Evolutionary conservation across 2,329 filamentous ascomycete genomes (phyloP).

Genomic region (Myriosclerotinia curreyana): DNA sequence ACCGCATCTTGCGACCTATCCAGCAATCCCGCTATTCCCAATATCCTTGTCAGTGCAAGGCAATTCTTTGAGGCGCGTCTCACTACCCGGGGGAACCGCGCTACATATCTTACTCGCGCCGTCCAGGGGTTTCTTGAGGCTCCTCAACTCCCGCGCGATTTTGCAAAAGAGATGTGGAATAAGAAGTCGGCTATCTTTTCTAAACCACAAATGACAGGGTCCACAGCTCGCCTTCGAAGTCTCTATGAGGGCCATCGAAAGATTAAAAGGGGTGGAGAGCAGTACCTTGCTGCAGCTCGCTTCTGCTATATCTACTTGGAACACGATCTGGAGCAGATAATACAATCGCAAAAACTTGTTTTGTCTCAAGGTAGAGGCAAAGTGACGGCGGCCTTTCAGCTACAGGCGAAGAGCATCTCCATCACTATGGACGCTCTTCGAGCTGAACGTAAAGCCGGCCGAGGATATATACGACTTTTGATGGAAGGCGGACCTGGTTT

Average conservation of each 20-base stretch:
- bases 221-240: background rate
- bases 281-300: background rate
- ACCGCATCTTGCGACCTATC: background rate
- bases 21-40: background rate
- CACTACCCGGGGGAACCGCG: background rate
- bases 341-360: background rate
- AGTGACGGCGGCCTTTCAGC: background rate
- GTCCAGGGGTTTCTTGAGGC: background rate
- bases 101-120: background rate
- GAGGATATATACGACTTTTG: background rate
- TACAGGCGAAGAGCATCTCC: background rate
- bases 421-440: background rate
- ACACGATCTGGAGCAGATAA: background rate
- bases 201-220: background rate
- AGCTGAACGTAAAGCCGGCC: background rate
- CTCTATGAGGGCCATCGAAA: background rate
- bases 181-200: background rate
- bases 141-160: background rate
- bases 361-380: background rate
- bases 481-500: constrained; percentile 2
- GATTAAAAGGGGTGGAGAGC: background rate
- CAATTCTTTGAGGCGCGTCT: background rate
- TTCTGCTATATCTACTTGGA: background rate
- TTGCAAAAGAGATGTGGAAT: background rate
- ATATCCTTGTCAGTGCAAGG: background rate